These are phyloP conservation scores for Corymbia calophylla DNA, from an alignment of 441 rosid genomes.

Conservation along the genomic window DNA sequence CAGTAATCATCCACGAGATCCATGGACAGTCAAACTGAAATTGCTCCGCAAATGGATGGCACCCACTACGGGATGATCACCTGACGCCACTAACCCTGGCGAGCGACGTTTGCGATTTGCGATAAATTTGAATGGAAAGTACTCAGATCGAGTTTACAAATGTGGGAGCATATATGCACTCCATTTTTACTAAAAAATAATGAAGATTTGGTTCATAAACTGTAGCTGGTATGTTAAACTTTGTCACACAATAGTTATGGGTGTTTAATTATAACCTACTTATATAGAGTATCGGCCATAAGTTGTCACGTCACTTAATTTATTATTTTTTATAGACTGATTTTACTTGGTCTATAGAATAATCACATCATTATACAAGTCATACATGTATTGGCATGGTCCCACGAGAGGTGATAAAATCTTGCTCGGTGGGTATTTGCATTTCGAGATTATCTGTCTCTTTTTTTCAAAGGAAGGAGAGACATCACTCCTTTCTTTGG, in stretches of 20 bases:
- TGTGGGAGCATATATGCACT: background rate
- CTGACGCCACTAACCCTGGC: background rate
- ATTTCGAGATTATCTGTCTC: background rate
- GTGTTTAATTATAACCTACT: background rate
- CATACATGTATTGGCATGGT: background rate
- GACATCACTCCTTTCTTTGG: background rate
- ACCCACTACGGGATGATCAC: background rate
- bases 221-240: background rate
- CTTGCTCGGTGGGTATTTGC: background rate
- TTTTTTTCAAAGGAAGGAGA: background rate
- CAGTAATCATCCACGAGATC: background rate
- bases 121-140: background rate
- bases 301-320: background rate
- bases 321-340: background rate
- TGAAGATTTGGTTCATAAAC: background rate
- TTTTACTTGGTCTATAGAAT: background rate
- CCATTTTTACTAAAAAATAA: background rate
- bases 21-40: background rate
- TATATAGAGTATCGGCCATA: background rate
- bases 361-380: background rate
- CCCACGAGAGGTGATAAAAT: background rate
- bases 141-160: background rate
- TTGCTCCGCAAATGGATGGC: background rate
- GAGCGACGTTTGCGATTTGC: background rate
- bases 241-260: background rate